Percentiles rank a stretch among this genome's conserved stretches.
Evolutionary conservation across 73 alveolate genomes (phyloP).

Genomic region (Paramecium tetraurelia): DNA sequence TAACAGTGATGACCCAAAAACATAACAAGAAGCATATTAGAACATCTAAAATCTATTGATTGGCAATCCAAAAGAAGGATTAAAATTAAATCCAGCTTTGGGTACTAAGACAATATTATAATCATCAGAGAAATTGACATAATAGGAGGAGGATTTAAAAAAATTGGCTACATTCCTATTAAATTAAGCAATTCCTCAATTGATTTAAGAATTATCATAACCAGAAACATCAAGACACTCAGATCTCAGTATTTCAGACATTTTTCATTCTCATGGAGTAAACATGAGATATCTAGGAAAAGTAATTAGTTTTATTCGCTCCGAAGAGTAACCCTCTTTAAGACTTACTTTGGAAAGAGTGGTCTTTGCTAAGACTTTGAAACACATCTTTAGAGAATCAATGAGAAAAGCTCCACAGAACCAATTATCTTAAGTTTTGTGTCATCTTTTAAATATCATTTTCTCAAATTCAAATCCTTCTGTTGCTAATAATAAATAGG

Average conservation of each 20-base stretch:
- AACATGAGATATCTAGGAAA: slow-evolving; percentile 85
- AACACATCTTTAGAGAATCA: slow-evolving; percentile 76
- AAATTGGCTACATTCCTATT: slow-evolving; percentile 66
- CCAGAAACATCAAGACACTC: slow-evolving; percentile 73
- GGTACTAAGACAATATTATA: slow-evolving; percentile 1
- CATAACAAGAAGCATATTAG: slow-evolving; percentile 57
- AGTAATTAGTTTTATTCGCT: slow-evolving; percentile 58
- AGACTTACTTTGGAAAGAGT: slow-evolving; percentile 73
- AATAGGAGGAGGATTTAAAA: slow-evolving; percentile 67
- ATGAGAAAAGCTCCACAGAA: slow-evolving; percentile 75
- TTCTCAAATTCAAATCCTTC: slow-evolving; percentile 58
- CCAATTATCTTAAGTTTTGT: slow-evolving; percentile 66
- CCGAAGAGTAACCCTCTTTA: slow-evolving; percentile 73
- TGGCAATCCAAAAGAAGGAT: slow-evolving; percentile 70
- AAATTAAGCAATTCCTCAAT: slow-evolving; percentile 69
- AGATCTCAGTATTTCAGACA: slow-evolving; percentile 68
- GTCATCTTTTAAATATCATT: slow-evolving; percentile 72
- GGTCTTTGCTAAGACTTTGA: slow-evolving; percentile 71
- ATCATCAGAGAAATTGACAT: slow-evolving; percentile 47
- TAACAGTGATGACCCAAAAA: slow-evolving; percentile 49
- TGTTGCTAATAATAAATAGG: slow-evolving; percentile 51
- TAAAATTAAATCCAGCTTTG: slow-evolving; percentile 29
- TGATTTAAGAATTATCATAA: slow-evolving; percentile 68
- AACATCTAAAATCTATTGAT: slow-evolving; percentile 42
- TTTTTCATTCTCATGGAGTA: slow-evolving; percentile 86